phyloP scores from a whole-genome alignment of 257 asterid genomes.

The Primulina huaijiensis region DNA sequence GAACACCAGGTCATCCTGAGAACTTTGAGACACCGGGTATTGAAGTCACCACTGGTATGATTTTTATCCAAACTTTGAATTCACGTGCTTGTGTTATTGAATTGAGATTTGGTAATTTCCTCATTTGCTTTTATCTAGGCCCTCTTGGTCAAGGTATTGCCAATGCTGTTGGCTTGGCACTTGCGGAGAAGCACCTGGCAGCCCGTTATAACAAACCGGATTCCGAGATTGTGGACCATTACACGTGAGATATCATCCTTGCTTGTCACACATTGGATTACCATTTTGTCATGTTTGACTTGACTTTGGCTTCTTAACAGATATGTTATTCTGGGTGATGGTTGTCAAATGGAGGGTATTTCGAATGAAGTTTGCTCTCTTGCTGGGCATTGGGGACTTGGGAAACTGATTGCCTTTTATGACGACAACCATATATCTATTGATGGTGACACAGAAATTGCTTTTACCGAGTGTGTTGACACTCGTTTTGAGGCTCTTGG shows the following conservation, averaged over 20 bases:
- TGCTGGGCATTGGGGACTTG: conserved; percentile 98
- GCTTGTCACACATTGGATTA: background rate
- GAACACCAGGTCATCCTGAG: conserved; percentile 89
- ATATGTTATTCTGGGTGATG: conserved; percentile 69
- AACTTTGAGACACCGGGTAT: conserved; percentile 88
- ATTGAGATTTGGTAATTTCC: conserved; percentile 10
- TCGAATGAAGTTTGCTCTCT: conserved; percentile 90
- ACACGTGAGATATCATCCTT: conserved; percentile 49
- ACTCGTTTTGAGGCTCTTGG: conserved; percentile 90
- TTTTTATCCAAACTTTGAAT: conserved; percentile 13
- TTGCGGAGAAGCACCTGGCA: conserved; percentile 86
- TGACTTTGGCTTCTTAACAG: conserved; percentile 34
- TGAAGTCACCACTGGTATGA: conserved; percentile 91
- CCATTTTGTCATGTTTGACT: conserved; percentile 15
- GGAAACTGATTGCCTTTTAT: conserved; percentile 86
- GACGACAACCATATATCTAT: conserved; percentile 95
- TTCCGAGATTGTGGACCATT: conserved; percentile 69
- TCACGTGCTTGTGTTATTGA: conserved; percentile 5
- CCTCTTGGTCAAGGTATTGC: conserved; percentile 93
- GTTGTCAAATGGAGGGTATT: conserved; percentile 97
- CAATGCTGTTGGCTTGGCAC: conserved; percentile 87
- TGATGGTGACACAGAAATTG: conserved; percentile 96
- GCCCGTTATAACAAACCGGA: conserved; percentile 84
- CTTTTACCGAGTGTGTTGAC: conserved; percentile 81
- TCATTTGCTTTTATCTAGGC: conserved; percentile 40